Conservation (phyloP, 1,284 basidiomycete species). For the Neolentinus lepideus region DNA sequence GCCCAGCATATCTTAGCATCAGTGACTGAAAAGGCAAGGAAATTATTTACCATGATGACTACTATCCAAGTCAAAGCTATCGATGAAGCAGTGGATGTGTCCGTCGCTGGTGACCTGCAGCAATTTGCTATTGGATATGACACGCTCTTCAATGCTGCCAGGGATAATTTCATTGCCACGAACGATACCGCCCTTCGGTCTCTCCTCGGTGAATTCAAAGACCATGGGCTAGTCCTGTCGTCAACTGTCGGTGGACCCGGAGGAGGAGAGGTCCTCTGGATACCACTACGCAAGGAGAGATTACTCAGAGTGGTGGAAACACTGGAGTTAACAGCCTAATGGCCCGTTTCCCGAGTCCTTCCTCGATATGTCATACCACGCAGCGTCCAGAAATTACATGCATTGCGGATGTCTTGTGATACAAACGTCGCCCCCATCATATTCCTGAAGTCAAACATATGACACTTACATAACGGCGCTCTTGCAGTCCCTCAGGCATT, state of each 20-base stretch:
- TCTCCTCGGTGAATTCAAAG: conserved; percentile 81
- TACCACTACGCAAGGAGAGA: conserved; percentile 72
- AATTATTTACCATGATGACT: conserved; percentile 67
- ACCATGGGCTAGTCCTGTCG: conserved; percentile 75
- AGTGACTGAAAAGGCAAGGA: conserved; percentile 82
- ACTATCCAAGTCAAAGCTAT: conserved; percentile 57
- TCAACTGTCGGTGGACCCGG: conserved; percentile 30
- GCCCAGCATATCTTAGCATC: conserved; percentile 79
- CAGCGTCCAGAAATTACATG: too few relatives aligned
- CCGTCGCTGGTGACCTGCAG: conserved; percentile 24
- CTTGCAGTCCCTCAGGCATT: too few relatives aligned
- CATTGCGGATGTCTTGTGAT: too few relatives aligned
- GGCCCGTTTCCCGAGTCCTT: not conserved
- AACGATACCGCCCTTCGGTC: conserved; percentile 80
- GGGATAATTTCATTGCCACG: conserved; percentile 81
- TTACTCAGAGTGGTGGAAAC: conserved; percentile 19
- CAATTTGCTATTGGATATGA: conserved; percentile 57
- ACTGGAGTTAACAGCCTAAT: not conserved
- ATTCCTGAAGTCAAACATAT: too few relatives aligned
- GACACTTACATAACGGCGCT: too few relatives aligned
- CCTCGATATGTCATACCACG: too few relatives aligned
- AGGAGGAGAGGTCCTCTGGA: conserved; percentile 61
- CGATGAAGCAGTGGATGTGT: conserved; percentile 26
- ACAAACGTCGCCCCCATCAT: too few relatives aligned
- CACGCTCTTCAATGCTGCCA: conserved; percentile 53